Evolutionary conservation across 768 basidiomycete genomes (phyloP).

Genomic region (Auriscalpium orientale): DNA sequence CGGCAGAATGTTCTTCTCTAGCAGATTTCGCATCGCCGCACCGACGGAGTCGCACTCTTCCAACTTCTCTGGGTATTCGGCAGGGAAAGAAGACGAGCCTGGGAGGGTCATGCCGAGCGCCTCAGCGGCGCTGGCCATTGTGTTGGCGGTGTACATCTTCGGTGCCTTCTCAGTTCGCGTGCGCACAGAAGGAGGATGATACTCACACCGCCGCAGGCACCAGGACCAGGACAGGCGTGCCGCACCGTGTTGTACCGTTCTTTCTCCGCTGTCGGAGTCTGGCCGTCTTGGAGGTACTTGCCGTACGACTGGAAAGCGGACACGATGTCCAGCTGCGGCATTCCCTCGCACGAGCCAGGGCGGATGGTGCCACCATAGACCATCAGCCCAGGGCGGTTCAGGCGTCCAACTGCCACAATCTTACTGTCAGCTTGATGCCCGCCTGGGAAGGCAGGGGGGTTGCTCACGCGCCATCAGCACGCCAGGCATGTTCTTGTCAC

Average conservation of each 20-base stretch:
- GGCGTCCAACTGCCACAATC: constrained; percentile 62
- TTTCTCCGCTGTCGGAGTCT: constrained; percentile 74
- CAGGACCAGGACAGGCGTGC: constrained; percentile 94
- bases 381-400: constrained; percentile 97
- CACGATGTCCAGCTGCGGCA: constrained; percentile 87
- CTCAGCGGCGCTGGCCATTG: constrained; percentile 95
- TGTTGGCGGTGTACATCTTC: constrained; percentile 97
- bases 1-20: constrained; percentile 89
- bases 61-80: constrained; percentile 83
- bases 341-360: constrained; percentile 84
- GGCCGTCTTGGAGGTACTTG: constrained; percentile 85
- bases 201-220: constrained; percentile 94
- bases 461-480: constrained; percentile 90
- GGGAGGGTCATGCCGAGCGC: constrained; percentile 94
- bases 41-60: constrained; percentile 80
- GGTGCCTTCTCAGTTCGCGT: constrained; percentile 1
- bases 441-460: neutral
- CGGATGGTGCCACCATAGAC: constrained; percentile 95
- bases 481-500: constrained; percentile 99
- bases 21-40: constrained; percentile 72
- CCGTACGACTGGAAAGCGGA: constrained; percentile 98
- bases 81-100: constrained; percentile 95
- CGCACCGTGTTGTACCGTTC: constrained; percentile 83
- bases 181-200: neutral
- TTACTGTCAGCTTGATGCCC: neutral